Conservation (phyloP, 2,329 filamentous ascomycete genomes). For the Incumbomyces delicatus region DNA sequence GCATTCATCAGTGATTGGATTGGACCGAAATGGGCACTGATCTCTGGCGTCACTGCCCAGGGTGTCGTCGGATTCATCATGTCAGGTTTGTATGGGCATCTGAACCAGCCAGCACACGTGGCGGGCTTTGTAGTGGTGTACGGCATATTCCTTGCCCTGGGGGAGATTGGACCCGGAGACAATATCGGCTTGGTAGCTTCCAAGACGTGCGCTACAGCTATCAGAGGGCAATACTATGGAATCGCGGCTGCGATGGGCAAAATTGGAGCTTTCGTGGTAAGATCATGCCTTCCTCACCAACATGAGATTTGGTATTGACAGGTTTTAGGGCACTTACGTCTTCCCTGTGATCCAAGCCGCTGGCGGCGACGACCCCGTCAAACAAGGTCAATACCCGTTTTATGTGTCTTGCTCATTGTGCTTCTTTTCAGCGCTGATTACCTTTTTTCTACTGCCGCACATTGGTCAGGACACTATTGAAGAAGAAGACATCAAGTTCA, state of each 20-base stretch:
- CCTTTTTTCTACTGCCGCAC: slow-evolving; percentile 60
- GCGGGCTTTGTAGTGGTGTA: slow-evolving; percentile 71
- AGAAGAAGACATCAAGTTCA: slow-evolving; percentile 65
- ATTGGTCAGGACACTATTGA: slow-evolving; percentile 72
- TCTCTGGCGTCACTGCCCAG: slow-evolving; percentile 61
- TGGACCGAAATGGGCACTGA: slow-evolving; percentile 66
- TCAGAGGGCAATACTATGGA: slow-evolving; percentile 66
- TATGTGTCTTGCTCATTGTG: slow-evolving; percentile 73
- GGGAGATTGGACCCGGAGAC: slow-evolving; percentile 77
- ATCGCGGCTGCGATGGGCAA: slow-evolving; percentile 39
- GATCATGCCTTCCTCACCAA: slow-evolving; percentile 54
- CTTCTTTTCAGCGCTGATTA: slow-evolving; percentile 60
- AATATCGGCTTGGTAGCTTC: slow-evolving; percentile 82
- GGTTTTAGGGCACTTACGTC: slow-evolving; percentile 56
- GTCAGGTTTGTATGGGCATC: slow-evolving; percentile 63
- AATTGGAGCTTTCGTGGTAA: slow-evolving; percentile 65
- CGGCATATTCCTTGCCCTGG: slow-evolving; percentile 65
- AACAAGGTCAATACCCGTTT: slow-evolving; percentile 74
- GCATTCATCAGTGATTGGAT: slow-evolving; percentile 68
- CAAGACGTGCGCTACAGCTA: slow-evolving; percentile 78
- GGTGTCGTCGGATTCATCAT: slow-evolving; percentile 79
- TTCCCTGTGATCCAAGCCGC: slow-evolving; percentile 57
- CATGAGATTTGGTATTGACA: slow-evolving; percentile 26
- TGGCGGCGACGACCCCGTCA: slow-evolving; percentile 45
- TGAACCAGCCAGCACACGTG: slow-evolving; percentile 59